Conservation (phyloP, 768 basidiomycete genomes). For the Amanita fuliginea region DNA sequence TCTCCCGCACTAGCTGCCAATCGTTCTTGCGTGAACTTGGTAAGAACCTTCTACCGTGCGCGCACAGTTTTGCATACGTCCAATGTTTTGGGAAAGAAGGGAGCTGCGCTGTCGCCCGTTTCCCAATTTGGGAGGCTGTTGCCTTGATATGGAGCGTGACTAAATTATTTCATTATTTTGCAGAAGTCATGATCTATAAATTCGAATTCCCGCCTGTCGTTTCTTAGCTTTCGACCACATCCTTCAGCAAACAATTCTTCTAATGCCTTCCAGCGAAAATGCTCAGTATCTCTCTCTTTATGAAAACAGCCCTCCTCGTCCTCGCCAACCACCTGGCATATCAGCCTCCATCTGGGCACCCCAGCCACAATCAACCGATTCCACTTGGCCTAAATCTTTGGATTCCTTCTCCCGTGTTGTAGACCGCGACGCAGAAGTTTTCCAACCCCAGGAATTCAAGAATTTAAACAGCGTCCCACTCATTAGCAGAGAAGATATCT, state of each 20-base stretch:
- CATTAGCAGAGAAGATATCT: conserved; percentile 50
- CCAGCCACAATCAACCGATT: conserved; percentile 57
- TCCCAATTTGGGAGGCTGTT: conserved; percentile 21
- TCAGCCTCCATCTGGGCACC: conserved; percentile 74
- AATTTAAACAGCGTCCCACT: conserved; percentile 16
- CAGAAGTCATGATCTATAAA: conserved; percentile 25
- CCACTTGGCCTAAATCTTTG: conserved; percentile 57
- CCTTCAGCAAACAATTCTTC: conserved; percentile 17
- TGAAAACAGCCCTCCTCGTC: conserved; percentile 29
- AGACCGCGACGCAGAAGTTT: conserved; percentile 25
- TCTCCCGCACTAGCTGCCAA: neutral
- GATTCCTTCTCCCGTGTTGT: conserved; percentile 48
- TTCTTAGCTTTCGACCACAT: conserved; percentile 35
- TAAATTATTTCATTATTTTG: conserved; percentile 16
- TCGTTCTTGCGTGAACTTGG: neutral
- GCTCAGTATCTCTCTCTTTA: conserved; percentile 25
- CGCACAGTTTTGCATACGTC: neutral
- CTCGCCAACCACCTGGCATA: conserved; percentile 28
- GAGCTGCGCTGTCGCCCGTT: neutral
- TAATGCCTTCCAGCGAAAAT: conserved; percentile 21
- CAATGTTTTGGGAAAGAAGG: conserved; percentile 1
- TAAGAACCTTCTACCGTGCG: neutral
- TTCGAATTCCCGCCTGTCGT: conserved; percentile 14
- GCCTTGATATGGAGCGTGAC: conserved; percentile 24
- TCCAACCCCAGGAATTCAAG: conserved; percentile 15